Evolutionary conservation across 2,329 filamentous ascomycete species (phyloP), one percentile per base, ranked within the genome.

Genomic region (Aspergillus eucalypticola): DNA sequence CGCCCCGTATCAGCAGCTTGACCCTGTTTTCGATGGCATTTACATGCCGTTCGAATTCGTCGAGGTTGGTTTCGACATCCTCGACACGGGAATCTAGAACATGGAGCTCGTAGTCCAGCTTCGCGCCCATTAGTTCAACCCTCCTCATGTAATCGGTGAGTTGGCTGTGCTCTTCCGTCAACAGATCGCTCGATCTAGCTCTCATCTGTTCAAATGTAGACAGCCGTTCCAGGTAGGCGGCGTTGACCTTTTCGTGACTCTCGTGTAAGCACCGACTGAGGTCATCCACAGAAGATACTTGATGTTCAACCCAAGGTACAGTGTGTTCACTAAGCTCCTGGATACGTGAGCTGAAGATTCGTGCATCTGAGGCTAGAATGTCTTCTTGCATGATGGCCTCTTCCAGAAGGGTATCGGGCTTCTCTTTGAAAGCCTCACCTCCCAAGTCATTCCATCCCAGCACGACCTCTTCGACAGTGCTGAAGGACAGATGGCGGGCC

Each of bases 101-200:
- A 61, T 89, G 86, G 62, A 97, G 88, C 79, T 97, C 94, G 75
- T 98, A 98, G 70, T 98, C 93, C 58, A 98, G 82, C 75, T 93
- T 93, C 19, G 92, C 91, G 2, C 89, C 87, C 41, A 96, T 80
- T 21, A 89, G 85, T 73, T 96, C 92, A 13, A 97, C 82, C 64
- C 95, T 90, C 73, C 89, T 89, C 62, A 92, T 81, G 15, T 84
- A 84, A 71, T 95, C 91, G 3, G 84, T 85, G 39, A 96, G 79
- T 55, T 84, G 82, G 21, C 83, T 82, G 42, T 88, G 85, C 75
- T 96, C 90, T 51, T 88, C 86, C 0, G 83, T 82, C 8, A 96
- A 77, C 15, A 92, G 78, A 60, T 90, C 88, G 35, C 88, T 85
- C 1, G 88, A 88, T 60, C 84, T 83, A 59, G 89, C 83, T 62